phyloP scores from a whole-genome alignment of 129 eudicot genomes.

The Flaveria trinervia region DNA sequence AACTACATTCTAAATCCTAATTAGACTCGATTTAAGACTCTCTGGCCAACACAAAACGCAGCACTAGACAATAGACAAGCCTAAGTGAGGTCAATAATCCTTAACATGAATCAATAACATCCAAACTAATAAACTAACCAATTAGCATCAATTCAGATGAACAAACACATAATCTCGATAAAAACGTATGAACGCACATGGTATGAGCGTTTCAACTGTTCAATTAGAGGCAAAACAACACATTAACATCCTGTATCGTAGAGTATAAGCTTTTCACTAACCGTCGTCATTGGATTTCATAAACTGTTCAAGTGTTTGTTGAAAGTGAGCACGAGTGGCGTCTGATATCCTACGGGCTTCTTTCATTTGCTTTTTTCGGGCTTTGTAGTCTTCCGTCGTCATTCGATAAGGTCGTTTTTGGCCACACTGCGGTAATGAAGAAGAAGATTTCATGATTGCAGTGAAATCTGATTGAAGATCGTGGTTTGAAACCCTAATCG shows the following conservation, averaged over 20 bases:
- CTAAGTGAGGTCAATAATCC: neutral
- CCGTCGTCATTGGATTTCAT: conserved; percentile 39
- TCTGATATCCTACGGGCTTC: conserved; percentile 25
- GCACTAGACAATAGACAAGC: neutral
- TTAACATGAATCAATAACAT: neutral
- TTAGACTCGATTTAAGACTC: neutral
- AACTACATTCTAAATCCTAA: neutral
- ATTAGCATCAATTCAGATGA: neutral
- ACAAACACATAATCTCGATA: neutral
- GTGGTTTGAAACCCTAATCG: conserved; percentile 32
- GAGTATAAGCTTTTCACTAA: neutral
- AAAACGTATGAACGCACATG: neutral
- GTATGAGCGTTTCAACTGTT: neutral
- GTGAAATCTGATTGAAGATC: neutral
- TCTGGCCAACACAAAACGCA: no score
- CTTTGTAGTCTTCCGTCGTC: neutral
- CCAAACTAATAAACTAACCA: neutral
- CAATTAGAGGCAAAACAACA: neutral
- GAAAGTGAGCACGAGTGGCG: conserved; percentile 53
- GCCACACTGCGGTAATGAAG: neutral
- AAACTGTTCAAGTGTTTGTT: conserved; percentile 52
- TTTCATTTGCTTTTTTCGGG: neutral
- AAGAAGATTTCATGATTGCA: neutral
- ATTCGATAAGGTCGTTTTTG: neutral
- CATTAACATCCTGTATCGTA: neutral